Evolutionary conservation across 257 asterid species (phyloP).

Genomic region (Salvia hispanica): DNA sequence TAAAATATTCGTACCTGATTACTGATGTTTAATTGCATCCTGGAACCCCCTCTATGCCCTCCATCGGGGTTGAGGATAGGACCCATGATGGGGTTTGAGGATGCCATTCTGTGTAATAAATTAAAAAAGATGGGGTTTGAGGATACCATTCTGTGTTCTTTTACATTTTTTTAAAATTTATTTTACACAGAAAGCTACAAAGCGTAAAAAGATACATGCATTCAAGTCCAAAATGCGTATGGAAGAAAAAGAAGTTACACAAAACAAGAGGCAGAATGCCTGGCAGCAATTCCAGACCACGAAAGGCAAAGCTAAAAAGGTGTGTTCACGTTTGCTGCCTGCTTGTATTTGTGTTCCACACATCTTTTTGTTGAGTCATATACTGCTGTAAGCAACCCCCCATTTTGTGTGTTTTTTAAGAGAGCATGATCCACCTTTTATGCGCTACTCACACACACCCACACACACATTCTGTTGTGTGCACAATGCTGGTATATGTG

Average conservation of each 20-base stretch:
- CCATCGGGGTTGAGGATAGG: neutral
- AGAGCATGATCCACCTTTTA: constrained; percentile 6
- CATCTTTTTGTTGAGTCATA: neutral
- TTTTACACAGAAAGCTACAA: constrained; percentile 72
- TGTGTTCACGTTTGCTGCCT: constrained; percentile 27
- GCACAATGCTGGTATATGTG: neutral
- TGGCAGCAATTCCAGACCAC: constrained; percentile 99
- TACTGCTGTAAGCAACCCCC: constrained; percentile 3
- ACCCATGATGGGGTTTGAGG: neutral
- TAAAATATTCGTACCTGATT: neutral
- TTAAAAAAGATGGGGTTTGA: neutral
- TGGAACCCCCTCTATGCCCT: neutral
- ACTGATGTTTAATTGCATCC: neutral
- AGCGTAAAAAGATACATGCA: constrained; percentile 86
- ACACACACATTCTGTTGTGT: neutral
- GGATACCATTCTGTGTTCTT: neutral
- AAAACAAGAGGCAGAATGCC: constrained; percentile 93
- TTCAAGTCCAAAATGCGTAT: constrained; percentile 93
- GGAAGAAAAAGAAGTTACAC: constrained; percentile 88
- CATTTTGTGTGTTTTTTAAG: constrained; percentile 2
- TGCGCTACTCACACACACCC: neutral
- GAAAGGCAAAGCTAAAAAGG: constrained; percentile 93
- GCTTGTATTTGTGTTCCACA: neutral
- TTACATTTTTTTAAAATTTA: neutral
- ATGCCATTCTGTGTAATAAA: neutral